Evolutionary conservation across 2,329 filamentous ascomycete genomes (phyloP), one percentile per base, ranked within the genome.

Genomic region (Venturiaceae sp.): DNA sequence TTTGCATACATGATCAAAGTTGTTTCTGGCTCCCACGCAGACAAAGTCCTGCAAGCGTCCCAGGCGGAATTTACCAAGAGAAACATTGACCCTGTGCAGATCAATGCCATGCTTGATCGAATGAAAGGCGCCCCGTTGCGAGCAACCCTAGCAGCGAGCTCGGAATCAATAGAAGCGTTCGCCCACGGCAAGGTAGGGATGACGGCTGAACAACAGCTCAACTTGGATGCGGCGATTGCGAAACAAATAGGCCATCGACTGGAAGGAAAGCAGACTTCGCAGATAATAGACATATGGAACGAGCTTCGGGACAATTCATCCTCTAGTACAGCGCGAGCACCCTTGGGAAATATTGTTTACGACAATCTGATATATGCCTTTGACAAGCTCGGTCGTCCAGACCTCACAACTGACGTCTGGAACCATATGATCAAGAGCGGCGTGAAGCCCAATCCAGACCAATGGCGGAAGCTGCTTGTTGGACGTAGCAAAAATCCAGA

Each of bases 391-490:
- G 34, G 23, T 13, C 52, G 52, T 13, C 32, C 52, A n/a, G 52
- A 53, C 32, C n/a, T 53, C 14, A 23, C 52, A 30, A 44, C 30
- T n/a, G 71, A 78, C 30, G 73, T 82, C 3, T 84, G 82, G 82
- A 81, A 82, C 59, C 69, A 76, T 60, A 81, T 83, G 77, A 66
- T 79, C 14, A 67, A 72, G 46, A 70, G 80, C 55, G 82, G 80
- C 1, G 67, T 86, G 32, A 69, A 74, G 58, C 85, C 88, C 14
- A 84, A 79, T 6, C 65, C 86, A 58, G 79, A 75, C 63, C 86
- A 88, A 0, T 94, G 87, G 81, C 86, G 84, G 39, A 75, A 82
- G 46, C 87, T 94, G 80, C 81, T 94, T 63, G 78, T 82, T 58
- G 88, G 88, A 1, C 77, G 76, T 54, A 77, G 82, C 54, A 77